Conservation (phyloP, 2,329 filamentous ascomycete species). For the Colletotrichum siamense region DNA sequence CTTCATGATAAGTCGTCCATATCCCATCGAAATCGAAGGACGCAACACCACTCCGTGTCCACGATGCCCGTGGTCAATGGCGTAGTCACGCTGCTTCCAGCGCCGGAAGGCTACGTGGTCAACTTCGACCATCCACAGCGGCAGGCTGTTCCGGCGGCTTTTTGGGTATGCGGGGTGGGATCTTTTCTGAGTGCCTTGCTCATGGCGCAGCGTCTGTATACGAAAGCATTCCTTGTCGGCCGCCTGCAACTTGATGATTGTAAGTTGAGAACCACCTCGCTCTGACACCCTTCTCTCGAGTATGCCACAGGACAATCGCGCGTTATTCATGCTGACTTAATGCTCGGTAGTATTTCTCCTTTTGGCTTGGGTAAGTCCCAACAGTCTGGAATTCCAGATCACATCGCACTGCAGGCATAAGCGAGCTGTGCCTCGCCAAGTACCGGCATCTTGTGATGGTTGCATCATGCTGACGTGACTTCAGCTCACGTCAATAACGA, state of each 20-base stretch:
- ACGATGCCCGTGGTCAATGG: conserved; percentile 28
- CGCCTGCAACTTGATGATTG: conserved; percentile 24
- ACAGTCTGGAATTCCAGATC: background rate
- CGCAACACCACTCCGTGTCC: background rate
- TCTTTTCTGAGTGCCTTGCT: conserved; percentile 31
- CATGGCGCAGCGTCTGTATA: conserved; percentile 33
- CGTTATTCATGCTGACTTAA: background rate
- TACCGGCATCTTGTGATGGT: background rate
- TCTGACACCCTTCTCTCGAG: background rate
- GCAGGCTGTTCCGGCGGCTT: conserved; percentile 27
- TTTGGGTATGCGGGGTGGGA: conserved; percentile 27
- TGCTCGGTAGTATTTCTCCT: background rate
- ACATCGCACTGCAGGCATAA: background rate
- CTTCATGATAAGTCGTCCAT: background rate
- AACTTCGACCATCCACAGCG: conserved; percentile 36
- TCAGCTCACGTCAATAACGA: conserved; percentile 7
- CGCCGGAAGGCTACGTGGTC: conserved; percentile 36
- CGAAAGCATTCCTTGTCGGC: conserved; percentile 14
- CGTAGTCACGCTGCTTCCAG: conserved; percentile 26
- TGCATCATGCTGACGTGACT: background rate
- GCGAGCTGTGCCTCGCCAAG: background rate
- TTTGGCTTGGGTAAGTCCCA: background rate
- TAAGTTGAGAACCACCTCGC: background rate
- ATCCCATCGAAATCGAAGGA: background rate
- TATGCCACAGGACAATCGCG: background rate